A percentile compares a stretch with the other conserved stretches of the same genome.
phyloP scores from a whole-genome alignment of 2,329 filamentous ascomycete species.

The Claviceps quebecensis region DNA sequence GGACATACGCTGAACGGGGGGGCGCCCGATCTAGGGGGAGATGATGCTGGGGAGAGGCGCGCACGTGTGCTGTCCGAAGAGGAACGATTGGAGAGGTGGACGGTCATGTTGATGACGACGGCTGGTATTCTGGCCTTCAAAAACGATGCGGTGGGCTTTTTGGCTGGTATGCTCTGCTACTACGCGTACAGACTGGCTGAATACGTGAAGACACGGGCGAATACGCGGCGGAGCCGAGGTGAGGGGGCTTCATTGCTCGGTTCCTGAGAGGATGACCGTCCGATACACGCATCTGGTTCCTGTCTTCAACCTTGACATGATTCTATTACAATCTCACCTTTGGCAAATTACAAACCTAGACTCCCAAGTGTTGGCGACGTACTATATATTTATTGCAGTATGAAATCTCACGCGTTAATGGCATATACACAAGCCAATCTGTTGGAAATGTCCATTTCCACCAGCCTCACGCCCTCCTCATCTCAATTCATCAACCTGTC shows the following conservation, averaged over 20 bases:
- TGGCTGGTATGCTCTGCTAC: conserved; percentile 69
- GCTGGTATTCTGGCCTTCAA: conserved; percentile 71
- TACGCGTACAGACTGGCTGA: conserved; percentile 45
- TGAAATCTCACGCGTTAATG: no score
- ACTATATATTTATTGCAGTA: no score
- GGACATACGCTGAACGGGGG: conserved; percentile 72
- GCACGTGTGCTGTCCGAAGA: conserved; percentile 45
- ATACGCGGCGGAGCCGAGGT: background rate
- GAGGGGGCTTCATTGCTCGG: conserved; percentile 19
- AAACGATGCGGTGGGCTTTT: conserved; percentile 80
- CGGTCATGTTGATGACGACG: conserved; percentile 79
- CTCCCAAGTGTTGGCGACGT: no score
- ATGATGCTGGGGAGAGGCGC: conserved; percentile 32
- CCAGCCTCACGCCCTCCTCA: no score
- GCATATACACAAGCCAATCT: no score
- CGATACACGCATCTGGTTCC: no score
- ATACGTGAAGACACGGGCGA: conserved; percentile 25
- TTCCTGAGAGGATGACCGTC: conserved; percentile 3
- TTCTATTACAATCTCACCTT: no score
- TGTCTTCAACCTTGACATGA: no score
- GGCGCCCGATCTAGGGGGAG: conserved; percentile 44
- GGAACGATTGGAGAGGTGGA: conserved; percentile 65
- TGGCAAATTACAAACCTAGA: no score
- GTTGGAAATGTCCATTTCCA: no score
- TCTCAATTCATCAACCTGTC: no score